Conservation (phyloP, 306 rosid species). For the Comarum palustre region DNA sequence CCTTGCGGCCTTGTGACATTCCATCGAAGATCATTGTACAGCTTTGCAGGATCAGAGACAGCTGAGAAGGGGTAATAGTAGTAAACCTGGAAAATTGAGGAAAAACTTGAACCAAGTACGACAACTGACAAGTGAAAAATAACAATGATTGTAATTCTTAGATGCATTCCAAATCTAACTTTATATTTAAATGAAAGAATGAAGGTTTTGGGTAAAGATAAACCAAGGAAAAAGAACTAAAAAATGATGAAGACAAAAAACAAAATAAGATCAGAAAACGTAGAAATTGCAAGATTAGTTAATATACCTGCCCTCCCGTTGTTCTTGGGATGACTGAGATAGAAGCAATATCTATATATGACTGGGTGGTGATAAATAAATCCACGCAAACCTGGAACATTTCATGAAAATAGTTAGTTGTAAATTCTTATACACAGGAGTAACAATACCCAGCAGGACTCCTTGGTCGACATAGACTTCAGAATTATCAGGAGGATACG, state of each 20-base stretch:
- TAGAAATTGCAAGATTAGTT: neutral
- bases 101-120: neutral
- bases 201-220: neutral
- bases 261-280: neutral
- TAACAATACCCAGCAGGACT: slow-evolving; percentile 5
- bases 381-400: slow-evolving; percentile 85
- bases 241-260: neutral
- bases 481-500: slow-evolving; percentile 24
- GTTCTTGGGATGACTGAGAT: slow-evolving; percentile 83
- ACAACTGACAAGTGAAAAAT: neutral
- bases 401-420: slow-evolving; percentile 28
- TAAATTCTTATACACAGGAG: slow-evolving; percentile 15
- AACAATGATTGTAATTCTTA: neutral
- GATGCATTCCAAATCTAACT: slow-evolving; percentile 1
- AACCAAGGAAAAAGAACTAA: neutral
- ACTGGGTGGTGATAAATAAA: slow-evolving; percentile 81
- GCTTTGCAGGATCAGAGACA: slow-evolving; percentile 88
- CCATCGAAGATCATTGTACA: slow-evolving; percentile 98
- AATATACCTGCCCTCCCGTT: slow-evolving; percentile 92
- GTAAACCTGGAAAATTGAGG: slow-evolving; percentile 58
- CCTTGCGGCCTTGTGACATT: slow-evolving; percentile 97
- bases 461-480: slow-evolving; percentile 18
- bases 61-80: slow-evolving; percentile 95
- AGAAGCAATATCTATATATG: slow-evolving; percentile 83
- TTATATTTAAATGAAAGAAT: neutral